These are phyloP conservation scores for Lycium barbarum DNA, from an alignment of 257 asterid species.

Conservation along the genomic window DNA sequence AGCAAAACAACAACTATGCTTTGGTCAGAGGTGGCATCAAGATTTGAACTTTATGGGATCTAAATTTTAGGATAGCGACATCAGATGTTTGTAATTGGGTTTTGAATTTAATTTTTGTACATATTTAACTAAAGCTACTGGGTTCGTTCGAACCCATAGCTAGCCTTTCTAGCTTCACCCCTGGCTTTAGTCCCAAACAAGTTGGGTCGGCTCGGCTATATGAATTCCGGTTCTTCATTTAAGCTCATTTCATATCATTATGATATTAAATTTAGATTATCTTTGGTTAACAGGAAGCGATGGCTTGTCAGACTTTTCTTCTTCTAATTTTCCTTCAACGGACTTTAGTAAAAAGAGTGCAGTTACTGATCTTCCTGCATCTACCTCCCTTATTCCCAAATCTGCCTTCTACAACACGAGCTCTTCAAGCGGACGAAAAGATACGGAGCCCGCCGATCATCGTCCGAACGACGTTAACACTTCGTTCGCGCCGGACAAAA, in stretches of 20 bases:
- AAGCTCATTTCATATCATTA: background rate
- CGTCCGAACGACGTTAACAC: conserved; percentile 43
- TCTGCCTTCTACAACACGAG: conserved; percentile 53
- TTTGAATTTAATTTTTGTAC: no score
- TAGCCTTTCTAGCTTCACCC: no score
- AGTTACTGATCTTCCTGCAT: conserved; percentile 45
- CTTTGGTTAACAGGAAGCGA: conserved; percentile 49
- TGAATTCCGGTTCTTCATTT: no score
- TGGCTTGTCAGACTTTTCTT: conserved; percentile 51
- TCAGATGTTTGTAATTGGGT: no score
- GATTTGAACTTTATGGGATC: no score
- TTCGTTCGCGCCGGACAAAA: conserved; percentile 46
- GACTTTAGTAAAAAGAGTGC: conserved; percentile 44
- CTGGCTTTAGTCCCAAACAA: no score
- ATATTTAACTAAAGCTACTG: no score
- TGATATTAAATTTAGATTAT: background rate
- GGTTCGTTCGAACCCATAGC: no score
- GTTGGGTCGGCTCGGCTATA: no score
- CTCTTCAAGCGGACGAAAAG: conserved; percentile 31
- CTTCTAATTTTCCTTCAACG: conserved; percentile 48
- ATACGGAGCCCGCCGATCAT: conserved; percentile 46
- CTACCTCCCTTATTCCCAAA: conserved; percentile 50
- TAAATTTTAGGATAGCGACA: no score
- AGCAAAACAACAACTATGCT: background rate
- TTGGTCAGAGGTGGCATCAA: no score